Evolutionary conservation across 768 basidiomycete genomes (phyloP).

Genomic region (Tephrocybe sp.): DNA sequence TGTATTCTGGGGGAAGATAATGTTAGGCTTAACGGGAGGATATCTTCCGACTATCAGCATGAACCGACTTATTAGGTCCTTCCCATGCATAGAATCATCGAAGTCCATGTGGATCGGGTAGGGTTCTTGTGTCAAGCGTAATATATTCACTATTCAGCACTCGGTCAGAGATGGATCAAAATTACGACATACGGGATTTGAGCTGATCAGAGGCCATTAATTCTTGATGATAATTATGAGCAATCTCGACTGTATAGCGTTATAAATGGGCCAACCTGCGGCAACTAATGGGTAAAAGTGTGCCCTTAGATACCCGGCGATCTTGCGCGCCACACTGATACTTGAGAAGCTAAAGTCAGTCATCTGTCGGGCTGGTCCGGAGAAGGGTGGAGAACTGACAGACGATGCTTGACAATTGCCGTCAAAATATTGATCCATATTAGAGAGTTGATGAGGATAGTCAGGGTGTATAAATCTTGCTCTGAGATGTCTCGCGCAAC

Average conservation of each 20-base stretch:
- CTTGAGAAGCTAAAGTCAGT: neutral
- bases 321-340: conserved; percentile 17
- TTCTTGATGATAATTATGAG: neutral
- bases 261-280: conserved; percentile 24
- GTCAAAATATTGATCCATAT: conserved; percentile 23
- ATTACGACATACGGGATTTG: neutral
- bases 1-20: neutral
- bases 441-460: conserved; percentile 26
- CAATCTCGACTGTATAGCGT: neutral
- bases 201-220: conserved; percentile 11
- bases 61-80: neutral
- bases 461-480: conserved; percentile 1
- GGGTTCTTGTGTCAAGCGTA: conserved; percentile 20
- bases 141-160: too few relatives aligned
- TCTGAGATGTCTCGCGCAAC: conserved; percentile 6
- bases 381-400: conserved; percentile 4
- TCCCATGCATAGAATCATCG: neutral
- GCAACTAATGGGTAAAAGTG: conserved; percentile 39
- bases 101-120: conserved; percentile 4
- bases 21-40: neutral
- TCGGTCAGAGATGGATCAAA: neutral
- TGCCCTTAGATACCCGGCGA: conserved; percentile 31
- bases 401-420: conserved; percentile 18
- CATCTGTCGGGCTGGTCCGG: neutral
- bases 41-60: neutral